Conservation (phyloP, 164 flowering plant species). For the Platanus orientalis region DNA sequence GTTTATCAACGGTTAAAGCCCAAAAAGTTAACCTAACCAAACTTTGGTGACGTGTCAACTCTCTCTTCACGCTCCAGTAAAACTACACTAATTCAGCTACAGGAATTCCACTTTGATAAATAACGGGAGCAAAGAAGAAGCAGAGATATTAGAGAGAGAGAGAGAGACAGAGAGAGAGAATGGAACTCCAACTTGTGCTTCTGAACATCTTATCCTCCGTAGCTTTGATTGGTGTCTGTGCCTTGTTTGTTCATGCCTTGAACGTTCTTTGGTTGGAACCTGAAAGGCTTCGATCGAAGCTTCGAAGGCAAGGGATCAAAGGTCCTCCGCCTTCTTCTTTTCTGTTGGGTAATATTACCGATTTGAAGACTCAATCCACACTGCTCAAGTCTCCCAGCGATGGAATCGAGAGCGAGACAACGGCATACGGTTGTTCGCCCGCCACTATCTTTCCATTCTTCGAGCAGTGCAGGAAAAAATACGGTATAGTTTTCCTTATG, state of each 20-base stretch:
- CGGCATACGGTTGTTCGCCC: no score
- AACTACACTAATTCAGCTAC: no score
- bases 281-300: slow-evolving; percentile 18
- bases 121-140: no score
- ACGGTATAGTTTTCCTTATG: neutral
- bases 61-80: no score
- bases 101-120: no score
- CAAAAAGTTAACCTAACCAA: no score
- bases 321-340: slow-evolving; percentile 27
- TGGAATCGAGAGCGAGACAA: no score
- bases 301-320: slow-evolving; percentile 26
- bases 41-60: no score
- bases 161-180: neutral
- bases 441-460: neutral
- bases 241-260: slow-evolving; percentile 14
- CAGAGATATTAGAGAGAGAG: no score
- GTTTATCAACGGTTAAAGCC: no score
- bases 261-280: slow-evolving; percentile 16
- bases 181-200: neutral
- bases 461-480: neutral
- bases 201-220: neutral
- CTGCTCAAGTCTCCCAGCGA: neutral
- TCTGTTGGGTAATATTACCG: no score
- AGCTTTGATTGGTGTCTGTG: neutral
- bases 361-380: neutral